Evolutionary conservation across 441 rosid species (phyloP), one percentile per base, ranked within the genome.

Genomic region (Arabidopsis hybrid): DNA sequence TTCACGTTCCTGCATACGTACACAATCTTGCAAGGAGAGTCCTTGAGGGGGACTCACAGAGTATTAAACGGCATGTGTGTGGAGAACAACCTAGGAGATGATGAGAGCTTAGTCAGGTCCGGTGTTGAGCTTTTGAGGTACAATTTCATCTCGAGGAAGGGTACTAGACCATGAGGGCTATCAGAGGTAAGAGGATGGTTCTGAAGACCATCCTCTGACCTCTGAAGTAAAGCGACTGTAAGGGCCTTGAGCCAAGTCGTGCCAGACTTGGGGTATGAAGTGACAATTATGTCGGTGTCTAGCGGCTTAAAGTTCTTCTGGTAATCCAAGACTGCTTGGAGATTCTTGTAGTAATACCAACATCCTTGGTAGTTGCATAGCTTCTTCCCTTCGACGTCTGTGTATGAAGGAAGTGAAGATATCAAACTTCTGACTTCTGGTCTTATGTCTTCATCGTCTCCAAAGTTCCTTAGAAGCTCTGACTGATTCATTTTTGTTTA

Each of bases 321-420:
- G 26, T 6, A 47, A 16, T 47, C 21, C 9, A 47, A 10, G 9
- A 47, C 51, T 16, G 21, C 51, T 14, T 47, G 52, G 52, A 16
- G 52, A 47, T 7, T 47, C 10, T 47, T 47, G 11, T 47, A 6
- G 8, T 47, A 16, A 8, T 47, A 47, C 52, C 52, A 47, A 16
- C 52, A 47, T 47, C 52, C 52, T 47, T 47, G 52, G 52, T 47
- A 47, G 26, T 47, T 47, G 52, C 26, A 47, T 1, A 47, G 52
- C 26, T 47, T 16, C 10, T 14, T 47, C 52, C 52, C 52, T 47
- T 2, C 4, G 11, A 14, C 0, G 52, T 47, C 6, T 47, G 4
- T 47, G 21, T 16, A 10, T 7, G 6, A 47, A 47, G 52, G 52
- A 16, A 47, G 52, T 7, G 52, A 47, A 47, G 52, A 7, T 7